Evolutionary conservation across 1,284 basidiomycete genomes (phyloP).

Genomic region (Cutaneotrichosporon sp.): DNA sequence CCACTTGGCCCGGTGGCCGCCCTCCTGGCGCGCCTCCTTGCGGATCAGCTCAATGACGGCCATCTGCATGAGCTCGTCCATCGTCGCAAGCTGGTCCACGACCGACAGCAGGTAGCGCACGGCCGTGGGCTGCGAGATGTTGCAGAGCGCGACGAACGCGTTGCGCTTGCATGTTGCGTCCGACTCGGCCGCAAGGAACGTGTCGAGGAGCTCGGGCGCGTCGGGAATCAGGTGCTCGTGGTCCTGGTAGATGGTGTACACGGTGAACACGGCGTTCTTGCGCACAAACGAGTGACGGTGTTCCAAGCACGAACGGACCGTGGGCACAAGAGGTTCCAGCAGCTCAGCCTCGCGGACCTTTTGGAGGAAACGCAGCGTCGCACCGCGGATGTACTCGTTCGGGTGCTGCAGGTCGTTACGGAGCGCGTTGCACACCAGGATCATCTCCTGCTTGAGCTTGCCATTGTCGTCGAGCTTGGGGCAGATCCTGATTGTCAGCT

Average conservation of each 20-base stretch:
- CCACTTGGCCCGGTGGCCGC: constrained; percentile 76
- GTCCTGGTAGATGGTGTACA: constrained; percentile 89
- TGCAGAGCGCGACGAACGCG: constrained; percentile 89
- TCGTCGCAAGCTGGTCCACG: constrained; percentile 72
- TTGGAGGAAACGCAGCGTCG: constrained; percentile 91
- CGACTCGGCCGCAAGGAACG: constrained; percentile 93
- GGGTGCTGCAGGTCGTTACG: constrained; percentile 99
- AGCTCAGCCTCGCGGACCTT: constrained; percentile 93
- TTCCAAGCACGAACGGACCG: constrained; percentile 88
- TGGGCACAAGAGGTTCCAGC: constrained; percentile 91
- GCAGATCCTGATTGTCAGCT: constrained; percentile 58
- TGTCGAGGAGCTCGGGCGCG: constrained; percentile 92
- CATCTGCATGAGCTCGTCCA: constrained; percentile 96
- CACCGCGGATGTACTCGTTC: constrained; percentile 98
- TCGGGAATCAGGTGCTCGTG: constrained; percentile 95
- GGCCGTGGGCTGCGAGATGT: constrained; percentile 82
- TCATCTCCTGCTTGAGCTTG: constrained; percentile 99
- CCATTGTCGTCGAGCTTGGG: constrained; percentile 96
- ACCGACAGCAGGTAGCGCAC: constrained; percentile 84
- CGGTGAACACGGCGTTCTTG: constrained; percentile 96
- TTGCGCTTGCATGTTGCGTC: constrained; percentile 97
- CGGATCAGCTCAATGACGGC: constrained; percentile 92
- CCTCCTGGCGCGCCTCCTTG: constrained; percentile 81
- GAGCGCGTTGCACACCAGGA: constrained; percentile 95
- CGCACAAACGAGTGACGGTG: constrained; percentile 97